phyloP scores from a whole-genome alignment of 805 yeast genomes.

The Ogataea paraovalis region DNA sequence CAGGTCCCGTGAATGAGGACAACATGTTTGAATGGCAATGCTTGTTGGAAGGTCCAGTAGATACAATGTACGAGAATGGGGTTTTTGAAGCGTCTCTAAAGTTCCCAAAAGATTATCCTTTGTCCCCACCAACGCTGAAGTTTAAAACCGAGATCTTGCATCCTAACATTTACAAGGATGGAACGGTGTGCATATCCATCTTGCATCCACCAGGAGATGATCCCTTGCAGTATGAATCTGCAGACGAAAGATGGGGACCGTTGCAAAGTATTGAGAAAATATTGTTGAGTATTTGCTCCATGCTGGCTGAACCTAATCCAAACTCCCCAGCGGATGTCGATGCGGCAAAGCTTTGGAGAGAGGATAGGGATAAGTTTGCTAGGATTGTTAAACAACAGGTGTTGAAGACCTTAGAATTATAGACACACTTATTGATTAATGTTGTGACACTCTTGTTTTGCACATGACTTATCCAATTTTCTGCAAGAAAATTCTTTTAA shows the following conservation, averaged over 20 bases:
- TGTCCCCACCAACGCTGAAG: constrained; percentile 53
- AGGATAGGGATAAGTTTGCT: constrained; percentile 65
- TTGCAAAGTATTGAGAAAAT: constrained; percentile 98
- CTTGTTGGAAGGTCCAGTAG: constrained; percentile 48
- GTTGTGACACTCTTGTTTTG: too few species aligned
- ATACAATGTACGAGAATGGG: constrained; percentile 54
- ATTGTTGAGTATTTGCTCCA: constrained; percentile 84
- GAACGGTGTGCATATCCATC: constrained; percentile 93
- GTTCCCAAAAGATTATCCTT: constrained; percentile 52
- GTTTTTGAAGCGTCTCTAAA: constrained; percentile 47
- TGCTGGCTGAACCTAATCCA: constrained; percentile 95
- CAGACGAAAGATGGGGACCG: constrained; percentile 98
- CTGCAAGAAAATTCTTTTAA: too few species aligned
- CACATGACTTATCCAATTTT: too few species aligned
- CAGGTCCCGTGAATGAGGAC: constrained; percentile 75
- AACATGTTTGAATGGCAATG: constrained; percentile 54
- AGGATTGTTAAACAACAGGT: constrained; percentile 64
- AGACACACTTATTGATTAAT: too few species aligned
- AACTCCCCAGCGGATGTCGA: constrained; percentile 92
- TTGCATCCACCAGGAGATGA: constrained; percentile 97
- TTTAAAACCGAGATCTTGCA: constrained; percentile 82
- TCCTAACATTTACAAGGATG: constrained; percentile 92
- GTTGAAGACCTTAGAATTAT: constrained; percentile 66
- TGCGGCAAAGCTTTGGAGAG: constrained; percentile 87
- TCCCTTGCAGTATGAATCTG: constrained; percentile 90